Evolutionary conservation across 768 basidiomycete genomes (phyloP).

Genomic region (Scleroderma bovista): DNA sequence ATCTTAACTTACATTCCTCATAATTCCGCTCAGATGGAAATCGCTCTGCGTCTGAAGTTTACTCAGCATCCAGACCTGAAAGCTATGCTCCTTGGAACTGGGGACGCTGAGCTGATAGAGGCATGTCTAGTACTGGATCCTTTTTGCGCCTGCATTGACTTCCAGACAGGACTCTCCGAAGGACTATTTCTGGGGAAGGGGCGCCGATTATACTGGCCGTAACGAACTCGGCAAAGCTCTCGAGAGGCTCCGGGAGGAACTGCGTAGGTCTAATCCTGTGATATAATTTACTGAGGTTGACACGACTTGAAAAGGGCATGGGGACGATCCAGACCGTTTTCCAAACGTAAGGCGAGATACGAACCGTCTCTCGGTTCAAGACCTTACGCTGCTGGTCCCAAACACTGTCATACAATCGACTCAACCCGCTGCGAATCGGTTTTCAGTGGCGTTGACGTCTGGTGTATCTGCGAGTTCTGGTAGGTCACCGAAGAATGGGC

Average conservation of each 20-base stretch:
- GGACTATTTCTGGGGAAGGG: slow-evolving; percentile 77
- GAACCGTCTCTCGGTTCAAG: slow-evolving; percentile 28
- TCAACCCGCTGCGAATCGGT: slow-evolving; percentile 2
- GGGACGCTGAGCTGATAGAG: slow-evolving; percentile 64
- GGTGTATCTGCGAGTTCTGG: slow-evolving; percentile 4
- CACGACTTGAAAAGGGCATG: slow-evolving; percentile 9
- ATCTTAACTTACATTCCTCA: neutral
- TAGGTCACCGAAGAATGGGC: neutral
- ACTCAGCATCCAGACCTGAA: slow-evolving; percentile 60
- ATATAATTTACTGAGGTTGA: neutral
- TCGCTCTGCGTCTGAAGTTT: slow-evolving; percentile 61
- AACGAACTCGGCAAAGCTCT: slow-evolving; percentile 74
- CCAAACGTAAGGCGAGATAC: slow-evolving; percentile 23
- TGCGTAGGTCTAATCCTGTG: slow-evolving; percentile 29
- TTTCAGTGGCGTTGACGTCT: slow-evolving; percentile 2
- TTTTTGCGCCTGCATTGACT: neutral
- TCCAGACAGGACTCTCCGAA: slow-evolving; percentile 57
- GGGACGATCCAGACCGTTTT: slow-evolving; percentile 20
- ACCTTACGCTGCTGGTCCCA: slow-evolving; percentile 21
- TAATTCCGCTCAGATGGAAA: slow-evolving; percentile 50
- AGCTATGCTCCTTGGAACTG: slow-evolving; percentile 56
- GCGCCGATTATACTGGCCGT: slow-evolving; percentile 56
- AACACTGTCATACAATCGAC: slow-evolving; percentile 3
- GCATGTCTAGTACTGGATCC: slow-evolving; percentile 31
- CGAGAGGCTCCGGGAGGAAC: slow-evolving; percentile 51